A percentile compares a stretch with the other conserved stretches of the same genome.
phyloP scores from a whole-genome alignment of 306 rosid genomes.

The Cicer pinnatifidum region DNA sequence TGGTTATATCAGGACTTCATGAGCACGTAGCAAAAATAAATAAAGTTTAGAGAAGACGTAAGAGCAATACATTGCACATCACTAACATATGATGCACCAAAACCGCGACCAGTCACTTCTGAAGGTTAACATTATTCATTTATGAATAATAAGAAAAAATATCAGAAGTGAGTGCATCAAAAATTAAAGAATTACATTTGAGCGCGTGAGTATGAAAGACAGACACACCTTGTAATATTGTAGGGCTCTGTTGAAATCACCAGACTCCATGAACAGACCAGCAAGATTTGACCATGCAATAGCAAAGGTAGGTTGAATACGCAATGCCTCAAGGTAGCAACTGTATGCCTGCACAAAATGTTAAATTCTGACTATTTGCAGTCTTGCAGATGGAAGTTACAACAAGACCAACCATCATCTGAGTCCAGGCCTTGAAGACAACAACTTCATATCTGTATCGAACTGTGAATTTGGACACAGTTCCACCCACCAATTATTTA shows the following conservation, averaged over 20 bases:
- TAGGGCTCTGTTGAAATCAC: slow-evolving; percentile 93
- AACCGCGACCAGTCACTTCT: background rate
- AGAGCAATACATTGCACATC: background rate
- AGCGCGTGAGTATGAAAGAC: slow-evolving; percentile 2
- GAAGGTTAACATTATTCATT: slow-evolving; percentile 3
- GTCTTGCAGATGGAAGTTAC: slow-evolving; percentile 81
- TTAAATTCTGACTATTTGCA: slow-evolving; percentile 94
- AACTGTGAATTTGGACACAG: slow-evolving; percentile 80
- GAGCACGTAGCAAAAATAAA: background rate
- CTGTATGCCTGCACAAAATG: slow-evolving; percentile 99
- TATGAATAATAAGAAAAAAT: background rate
- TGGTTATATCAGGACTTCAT: background rate
- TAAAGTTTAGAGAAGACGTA: background rate
- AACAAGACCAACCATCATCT: slow-evolving; percentile 94
- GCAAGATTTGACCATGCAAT: slow-evolving; percentile 99
- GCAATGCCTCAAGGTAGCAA: slow-evolving; percentile 96
- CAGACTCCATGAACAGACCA: slow-evolving; percentile 98
- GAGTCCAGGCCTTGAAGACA: slow-evolving; percentile 80
- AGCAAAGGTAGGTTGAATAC: slow-evolving; percentile 93
- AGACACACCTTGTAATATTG: slow-evolving; percentile 84
- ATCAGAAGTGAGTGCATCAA: background rate
- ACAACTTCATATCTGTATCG: slow-evolving; percentile 79
- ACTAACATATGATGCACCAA: background rate
- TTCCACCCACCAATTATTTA: slow-evolving; percentile 80
- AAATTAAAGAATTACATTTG: slow-evolving; percentile 26